Evolutionary conservation across 306 rosid species (phyloP), one percentile per base, ranked within the genome.

Genomic region (Notholithocarpus densiflorus): DNA sequence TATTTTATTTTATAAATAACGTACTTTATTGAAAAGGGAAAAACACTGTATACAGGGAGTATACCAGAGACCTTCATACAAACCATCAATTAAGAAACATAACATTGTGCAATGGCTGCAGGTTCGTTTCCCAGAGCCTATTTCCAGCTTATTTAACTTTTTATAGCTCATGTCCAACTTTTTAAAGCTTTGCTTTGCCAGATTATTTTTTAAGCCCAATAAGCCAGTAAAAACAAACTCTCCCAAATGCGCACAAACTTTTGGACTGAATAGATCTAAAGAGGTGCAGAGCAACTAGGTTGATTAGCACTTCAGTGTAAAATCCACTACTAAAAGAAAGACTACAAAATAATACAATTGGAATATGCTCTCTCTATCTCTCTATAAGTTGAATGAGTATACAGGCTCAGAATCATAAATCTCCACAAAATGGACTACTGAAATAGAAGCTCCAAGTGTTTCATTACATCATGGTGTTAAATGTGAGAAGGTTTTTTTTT

Each of bases 381-480:
- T 15, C 37, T 32, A 34, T 23, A 55, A 73, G 74, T 52, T 62
- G 57, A 77, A 19, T 54, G 60, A 61, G 55, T 5, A 43, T 32
- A 15, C 34, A 55, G 21, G 51, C 54, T 37, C 56, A 55, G 24
- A 21, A 59, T 60, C 37, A 31, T n/a, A 23, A 23, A 51, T 72
- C 31, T 83, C 52, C 60, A 70, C 32, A 74, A 74, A 61, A 71
- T 52, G 13, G 56, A 62, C 37, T 52, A 68, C 40, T 23, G 43
- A 62, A 81, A 62, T 9, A 60, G 48, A 29, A 23, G 20, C 14
- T 68, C 74, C 69, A 54, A 31, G 18, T 18, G 13, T 37, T 66
- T 21, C 37, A 8, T 40, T 40, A 13, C 51, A 71, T 26, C 45
- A n/a, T 8, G 45, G 45, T 40, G 45, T 40, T 40, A 8, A 2